Percentiles rank a stretch among this genome's conserved stretches.
phyloP scores from a whole-genome alignment of 2,329 filamentous ascomycete species.

The Ophiostoma tasmaniense region DNA sequence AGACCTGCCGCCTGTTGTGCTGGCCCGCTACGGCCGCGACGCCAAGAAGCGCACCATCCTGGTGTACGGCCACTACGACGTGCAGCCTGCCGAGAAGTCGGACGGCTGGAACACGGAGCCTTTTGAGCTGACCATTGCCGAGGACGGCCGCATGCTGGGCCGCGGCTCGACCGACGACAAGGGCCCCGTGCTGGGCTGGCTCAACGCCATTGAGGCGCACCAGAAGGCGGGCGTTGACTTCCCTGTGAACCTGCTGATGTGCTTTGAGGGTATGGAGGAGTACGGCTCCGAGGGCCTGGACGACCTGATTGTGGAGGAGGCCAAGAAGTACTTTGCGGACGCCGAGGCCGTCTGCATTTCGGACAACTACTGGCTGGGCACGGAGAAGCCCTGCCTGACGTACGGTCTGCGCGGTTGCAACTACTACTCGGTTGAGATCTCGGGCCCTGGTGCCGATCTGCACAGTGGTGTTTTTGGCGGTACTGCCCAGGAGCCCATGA shows the following conservation, averaged over 20 bases:
- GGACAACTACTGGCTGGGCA: slow-evolving; percentile 99
- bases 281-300: slow-evolving; percentile 95
- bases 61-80: slow-evolving; percentile 97
- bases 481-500: slow-evolving; percentile 97
- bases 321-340: slow-evolving; percentile 90
- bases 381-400: slow-evolving; percentile 94
- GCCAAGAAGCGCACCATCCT: slow-evolving; percentile 89
- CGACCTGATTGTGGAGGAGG: slow-evolving; percentile 85
- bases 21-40: slow-evolving; percentile 87
- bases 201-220: slow-evolving; percentile 97
- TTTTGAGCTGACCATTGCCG: slow-evolving; percentile 78
- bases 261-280: slow-evolving; percentile 99
- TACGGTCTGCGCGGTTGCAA: slow-evolving; percentile 96
- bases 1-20: slow-evolving; percentile 83
- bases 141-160: slow-evolving; percentile 91
- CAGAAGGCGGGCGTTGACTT: slow-evolving; percentile 90
- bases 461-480: slow-evolving; percentile 97
- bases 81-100: slow-evolving; percentile 85
- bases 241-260: slow-evolving; percentile 97
- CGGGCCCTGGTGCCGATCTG: slow-evolving; percentile 83
- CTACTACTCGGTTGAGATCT: slow-evolving; percentile 90
- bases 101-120: slow-evolving; percentile 96
- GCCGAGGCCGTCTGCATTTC: slow-evolving; percentile 96
- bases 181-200: slow-evolving; percentile 91
- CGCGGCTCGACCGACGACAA: slow-evolving; percentile 96